Evolutionary conservation across 1,284 basidiomycete genomes (phyloP).

Genomic region (Ustilago vetiveriae): DNA sequence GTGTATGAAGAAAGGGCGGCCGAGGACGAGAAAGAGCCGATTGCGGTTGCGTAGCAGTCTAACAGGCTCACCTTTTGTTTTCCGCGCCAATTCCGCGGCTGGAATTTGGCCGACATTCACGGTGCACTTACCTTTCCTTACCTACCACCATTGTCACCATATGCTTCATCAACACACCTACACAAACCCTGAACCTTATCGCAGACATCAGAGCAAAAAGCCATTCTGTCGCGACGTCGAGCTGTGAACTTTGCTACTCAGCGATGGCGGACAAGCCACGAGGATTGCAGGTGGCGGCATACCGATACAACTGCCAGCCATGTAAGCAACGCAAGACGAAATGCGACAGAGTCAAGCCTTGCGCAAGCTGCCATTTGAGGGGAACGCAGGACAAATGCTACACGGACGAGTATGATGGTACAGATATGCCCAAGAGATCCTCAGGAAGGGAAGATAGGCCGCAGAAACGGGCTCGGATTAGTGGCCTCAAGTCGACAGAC

Average conservation of each 20-base stretch:
- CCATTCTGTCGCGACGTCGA: no score
- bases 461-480: constrained; percentile 8
- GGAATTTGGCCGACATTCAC: no score
- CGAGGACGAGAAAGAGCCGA: no score
- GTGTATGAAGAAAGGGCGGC: no score
- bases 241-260: no score
- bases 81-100: constrained; percentile 23
- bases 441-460: background rate
- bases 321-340: constrained; percentile 52
- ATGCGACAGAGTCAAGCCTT: constrained; percentile 44
- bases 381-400: constrained; percentile 34
- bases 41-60: no score
- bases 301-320: constrained; percentile 40
- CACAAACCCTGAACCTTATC: no score
- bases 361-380: constrained; percentile 31
- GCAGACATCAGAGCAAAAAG: no score
- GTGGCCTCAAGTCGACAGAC: background rate
- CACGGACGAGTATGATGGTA: constrained; percentile 3
- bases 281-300: constrained; percentile 26
- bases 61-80: no score
- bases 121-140: no score
- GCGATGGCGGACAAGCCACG: constrained; percentile 20
- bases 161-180: background rate
- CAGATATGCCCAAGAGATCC: background rate
- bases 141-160: background rate